These are phyloP conservation scores for Populus alba DNA, from an alignment of 345 rosid genomes.

Conservation along the genomic window DNA sequence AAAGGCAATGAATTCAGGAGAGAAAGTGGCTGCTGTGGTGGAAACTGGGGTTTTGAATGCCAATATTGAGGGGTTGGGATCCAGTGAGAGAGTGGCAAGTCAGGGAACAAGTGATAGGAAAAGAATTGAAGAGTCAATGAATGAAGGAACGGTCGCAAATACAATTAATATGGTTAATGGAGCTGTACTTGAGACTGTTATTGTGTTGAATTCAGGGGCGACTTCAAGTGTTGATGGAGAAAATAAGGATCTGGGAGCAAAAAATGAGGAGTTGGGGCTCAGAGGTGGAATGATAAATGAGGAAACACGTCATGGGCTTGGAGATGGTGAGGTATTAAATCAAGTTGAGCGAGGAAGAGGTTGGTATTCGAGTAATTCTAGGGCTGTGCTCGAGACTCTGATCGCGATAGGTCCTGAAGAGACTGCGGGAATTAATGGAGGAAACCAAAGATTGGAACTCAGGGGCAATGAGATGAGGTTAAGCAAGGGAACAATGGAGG, in stretches of 20 bases:
- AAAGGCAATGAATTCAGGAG: constrained; percentile 4
- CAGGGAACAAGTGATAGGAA: constrained; percentile 7
- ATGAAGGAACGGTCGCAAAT: constrained; percentile 17
- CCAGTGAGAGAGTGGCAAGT: background rate
- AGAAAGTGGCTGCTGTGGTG: background rate
- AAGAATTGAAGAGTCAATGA: constrained; percentile 16
- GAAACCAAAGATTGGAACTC: constrained; percentile 15
- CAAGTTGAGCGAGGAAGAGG: constrained; percentile 27
- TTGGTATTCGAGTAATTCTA: constrained; percentile 13
- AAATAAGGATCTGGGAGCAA: constrained; percentile 21
- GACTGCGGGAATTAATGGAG: constrained; percentile 17
- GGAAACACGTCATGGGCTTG: constrained; percentile 4
- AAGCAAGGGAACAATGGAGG: constrained; percentile 20
- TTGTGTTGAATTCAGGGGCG: constrained; percentile 20
- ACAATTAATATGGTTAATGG: constrained; percentile 20
- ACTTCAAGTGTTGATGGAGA: constrained; percentile 16
- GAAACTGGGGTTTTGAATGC: background rate
- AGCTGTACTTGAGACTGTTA: constrained; percentile 26
- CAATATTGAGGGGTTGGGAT: background rate
- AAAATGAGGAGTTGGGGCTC: constrained; percentile 20
- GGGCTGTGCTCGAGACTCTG: constrained; percentile 28
- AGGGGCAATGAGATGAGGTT: constrained; percentile 14
- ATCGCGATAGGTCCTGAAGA: constrained; percentile 31
- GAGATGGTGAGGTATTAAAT: constrained; percentile 14
- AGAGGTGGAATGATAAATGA: constrained; percentile 1